Evolutionary conservation across 2,329 filamentous ascomycete species (phyloP).

Genomic region (Phaeophleospora eucalypticola): DNA sequence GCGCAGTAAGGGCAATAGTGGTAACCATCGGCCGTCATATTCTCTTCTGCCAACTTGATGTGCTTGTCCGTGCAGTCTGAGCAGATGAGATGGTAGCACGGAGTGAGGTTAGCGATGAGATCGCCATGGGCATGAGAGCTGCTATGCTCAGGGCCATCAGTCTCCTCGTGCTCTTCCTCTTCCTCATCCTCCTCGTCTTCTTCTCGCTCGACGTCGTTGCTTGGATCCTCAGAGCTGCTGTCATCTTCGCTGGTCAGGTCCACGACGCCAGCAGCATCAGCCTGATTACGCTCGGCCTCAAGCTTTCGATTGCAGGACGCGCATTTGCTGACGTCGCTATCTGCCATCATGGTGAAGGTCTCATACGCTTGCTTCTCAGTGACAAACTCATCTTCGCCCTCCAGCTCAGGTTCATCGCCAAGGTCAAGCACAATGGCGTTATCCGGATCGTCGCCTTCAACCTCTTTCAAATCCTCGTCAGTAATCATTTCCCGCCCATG

Average conservation of each 20-base stretch:
- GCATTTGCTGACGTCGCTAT: conserved; percentile 74
- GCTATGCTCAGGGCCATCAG: conserved; percentile 51
- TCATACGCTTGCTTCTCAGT: conserved; percentile 74
- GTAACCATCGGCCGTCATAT: conserved; percentile 39
- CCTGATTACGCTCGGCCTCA: background rate
- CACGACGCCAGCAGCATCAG: conserved; percentile 29
- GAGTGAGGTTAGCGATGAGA: conserved; percentile 72
- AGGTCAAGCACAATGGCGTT: conserved; percentile 83
- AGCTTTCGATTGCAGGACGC: conserved; percentile 65
- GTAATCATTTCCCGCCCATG: conserved; percentile 89
- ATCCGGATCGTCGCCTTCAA: conserved; percentile 67
- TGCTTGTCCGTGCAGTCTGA: conserved; percentile 63
- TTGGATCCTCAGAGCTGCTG: conserved; percentile 48
- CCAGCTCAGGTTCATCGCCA: conserved; percentile 60
- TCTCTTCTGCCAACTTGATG: conserved; percentile 38
- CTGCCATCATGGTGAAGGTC: conserved; percentile 77
- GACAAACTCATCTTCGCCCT: conserved; percentile 55
- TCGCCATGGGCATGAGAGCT: too few relatives aligned
- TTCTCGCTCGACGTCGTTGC: conserved; percentile 44
- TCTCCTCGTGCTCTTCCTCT: conserved; percentile 52
- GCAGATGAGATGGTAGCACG: conserved; percentile 85
- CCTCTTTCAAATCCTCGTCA: conserved; percentile 72
- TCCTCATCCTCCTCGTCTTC: conserved; percentile 39
- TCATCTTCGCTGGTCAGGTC: conserved; percentile 43
- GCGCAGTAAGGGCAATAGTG: conserved; percentile 67